Conservation (phyloP, 768 basidiomycete genomes). For the Collybiopsis luxurians region DNA sequence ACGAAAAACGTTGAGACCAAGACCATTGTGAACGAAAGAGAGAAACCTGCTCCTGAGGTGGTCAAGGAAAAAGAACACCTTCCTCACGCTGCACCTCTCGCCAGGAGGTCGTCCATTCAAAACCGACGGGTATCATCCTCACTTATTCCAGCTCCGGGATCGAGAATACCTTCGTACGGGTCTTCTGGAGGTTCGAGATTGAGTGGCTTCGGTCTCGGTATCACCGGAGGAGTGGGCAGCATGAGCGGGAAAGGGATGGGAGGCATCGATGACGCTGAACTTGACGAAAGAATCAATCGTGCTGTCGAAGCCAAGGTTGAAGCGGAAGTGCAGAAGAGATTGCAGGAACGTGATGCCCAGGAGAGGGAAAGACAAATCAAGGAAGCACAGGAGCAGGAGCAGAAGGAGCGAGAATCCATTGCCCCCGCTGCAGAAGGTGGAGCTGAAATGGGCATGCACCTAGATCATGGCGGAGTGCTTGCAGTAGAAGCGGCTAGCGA, state of each 20-base stretch:
- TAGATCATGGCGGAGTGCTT: neutral
- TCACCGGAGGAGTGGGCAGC: slow-evolving; percentile 19
- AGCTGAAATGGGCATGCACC: neutral
- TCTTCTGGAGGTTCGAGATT: neutral
- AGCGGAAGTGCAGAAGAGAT: slow-evolving; percentile 63
- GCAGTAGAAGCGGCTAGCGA: too few species aligned
- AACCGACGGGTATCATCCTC: slow-evolving; percentile 1
- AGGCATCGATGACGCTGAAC: slow-evolving; percentile 9
- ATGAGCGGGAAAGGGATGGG: slow-evolving; percentile 71
- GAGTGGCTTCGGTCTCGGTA: slow-evolving; percentile 1
- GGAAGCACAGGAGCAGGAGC: slow-evolving; percentile 18
- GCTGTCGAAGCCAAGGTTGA: slow-evolving; percentile 41
- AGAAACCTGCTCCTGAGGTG: slow-evolving; percentile 31
- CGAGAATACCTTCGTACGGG: slow-evolving; percentile 1
- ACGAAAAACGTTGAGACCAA: slow-evolving; percentile 88
- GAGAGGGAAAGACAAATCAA: slow-evolving; percentile 33
- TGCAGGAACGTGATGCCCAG: slow-evolving; percentile 40
- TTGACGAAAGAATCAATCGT: slow-evolving; percentile 2
- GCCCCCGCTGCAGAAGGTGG: too few species aligned
- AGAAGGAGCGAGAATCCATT: neutral
- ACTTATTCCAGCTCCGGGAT: neutral
- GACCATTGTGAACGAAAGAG: slow-evolving; percentile 74
- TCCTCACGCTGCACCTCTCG: neutral
- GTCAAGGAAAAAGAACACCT: neutral
- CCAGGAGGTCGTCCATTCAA: neutral